Conservation (phyloP, 1,284 basidiomycete genomes). For the Phylloporus gajari region DNA sequence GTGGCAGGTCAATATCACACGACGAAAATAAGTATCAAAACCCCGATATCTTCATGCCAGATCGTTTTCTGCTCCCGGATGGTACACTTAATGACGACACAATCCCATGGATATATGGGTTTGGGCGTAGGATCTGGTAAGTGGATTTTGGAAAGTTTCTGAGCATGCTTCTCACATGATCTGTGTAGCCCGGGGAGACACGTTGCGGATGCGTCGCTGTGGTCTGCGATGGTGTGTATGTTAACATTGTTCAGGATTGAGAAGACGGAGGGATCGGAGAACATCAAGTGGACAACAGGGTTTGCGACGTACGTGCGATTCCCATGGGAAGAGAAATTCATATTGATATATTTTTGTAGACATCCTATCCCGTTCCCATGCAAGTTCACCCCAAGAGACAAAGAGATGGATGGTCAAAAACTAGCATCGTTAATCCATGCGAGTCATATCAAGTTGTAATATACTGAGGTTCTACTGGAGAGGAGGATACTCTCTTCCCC, state of each 20-base stretch:
- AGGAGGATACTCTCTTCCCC: not conserved
- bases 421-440: constrained; percentile 23
- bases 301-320: constrained; percentile 14
- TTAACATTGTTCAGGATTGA: constrained; percentile 29
- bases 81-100: constrained; percentile 34
- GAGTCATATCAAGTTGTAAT: constrained; percentile 17
- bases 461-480: not conserved
- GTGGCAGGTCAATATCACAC: constrained; percentile 35
- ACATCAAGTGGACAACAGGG: constrained; percentile 28
- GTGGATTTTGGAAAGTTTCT: not conserved
- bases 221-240: constrained; percentile 36
- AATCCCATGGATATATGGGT: constrained; percentile 30
- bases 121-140: constrained; percentile 38
- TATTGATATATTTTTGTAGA: constrained; percentile 2
- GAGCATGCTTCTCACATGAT: too few species aligned
- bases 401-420: constrained; percentile 24
- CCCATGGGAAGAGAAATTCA: too few species aligned
- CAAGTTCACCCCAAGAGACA: constrained; percentile 25
- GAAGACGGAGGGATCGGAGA: constrained; percentile 22
- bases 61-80: constrained; percentile 31
- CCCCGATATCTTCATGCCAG: constrained; percentile 33
- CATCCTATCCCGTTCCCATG: constrained; percentile 33
- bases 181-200: constrained; percentile 31
- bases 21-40: constrained; percentile 31
- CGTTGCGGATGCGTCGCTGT: constrained; percentile 36